Conservation (phyloP, 2,329 filamentous ascomycete genomes). For the Penicillium sp. region DNA sequence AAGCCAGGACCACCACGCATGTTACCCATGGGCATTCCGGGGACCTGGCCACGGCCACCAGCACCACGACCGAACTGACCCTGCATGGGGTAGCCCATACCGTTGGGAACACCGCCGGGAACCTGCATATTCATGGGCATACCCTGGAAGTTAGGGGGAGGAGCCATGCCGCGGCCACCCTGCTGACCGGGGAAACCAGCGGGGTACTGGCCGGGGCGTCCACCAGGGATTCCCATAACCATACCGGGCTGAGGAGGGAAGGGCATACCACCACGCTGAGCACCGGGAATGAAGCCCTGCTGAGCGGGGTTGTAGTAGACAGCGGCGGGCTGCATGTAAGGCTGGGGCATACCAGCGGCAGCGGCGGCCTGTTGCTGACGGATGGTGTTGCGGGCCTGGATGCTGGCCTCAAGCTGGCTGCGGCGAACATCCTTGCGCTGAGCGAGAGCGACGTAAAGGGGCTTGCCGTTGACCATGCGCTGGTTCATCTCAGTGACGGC, state of each 20-base stretch:
- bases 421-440: slow-evolving; percentile 99
- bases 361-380: slow-evolving; percentile 97
- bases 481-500: slow-evolving; percentile 99
- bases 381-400: slow-evolving; percentile 97
- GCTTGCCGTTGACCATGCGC: slow-evolving; percentile 96
- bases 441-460: slow-evolving; percentile 93
- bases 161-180: slow-evolving; percentile 80
- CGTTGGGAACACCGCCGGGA: slow-evolving; percentile 73
- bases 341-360: slow-evolving; percentile 78
- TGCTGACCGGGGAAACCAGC: slow-evolving; percentile 78
- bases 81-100: slow-evolving; percentile 78
- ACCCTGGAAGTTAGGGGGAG: slow-evolving; percentile 79
- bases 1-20: slow-evolving; percentile 50
- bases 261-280: slow-evolving; percentile 61
- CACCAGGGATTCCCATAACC: slow-evolving; percentile 70
- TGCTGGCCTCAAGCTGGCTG: slow-evolving; percentile 98
- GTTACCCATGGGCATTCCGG: slow-evolving; percentile 67
- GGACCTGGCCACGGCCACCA: slow-evolving; percentile 68
- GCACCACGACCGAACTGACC: slow-evolving; percentile 71
- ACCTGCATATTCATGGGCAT: slow-evolving; percentile 60
- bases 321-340: slow-evolving; percentile 79
- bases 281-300: slow-evolving; percentile 57
- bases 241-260: slow-evolving; percentile 58
- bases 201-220: slow-evolving; percentile 83
- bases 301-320: slow-evolving; percentile 86